These are phyloP conservation scores for Jacaranda mimosifolia DNA, from an alignment of 257 asterid species.

Conservation along the genomic window DNA sequence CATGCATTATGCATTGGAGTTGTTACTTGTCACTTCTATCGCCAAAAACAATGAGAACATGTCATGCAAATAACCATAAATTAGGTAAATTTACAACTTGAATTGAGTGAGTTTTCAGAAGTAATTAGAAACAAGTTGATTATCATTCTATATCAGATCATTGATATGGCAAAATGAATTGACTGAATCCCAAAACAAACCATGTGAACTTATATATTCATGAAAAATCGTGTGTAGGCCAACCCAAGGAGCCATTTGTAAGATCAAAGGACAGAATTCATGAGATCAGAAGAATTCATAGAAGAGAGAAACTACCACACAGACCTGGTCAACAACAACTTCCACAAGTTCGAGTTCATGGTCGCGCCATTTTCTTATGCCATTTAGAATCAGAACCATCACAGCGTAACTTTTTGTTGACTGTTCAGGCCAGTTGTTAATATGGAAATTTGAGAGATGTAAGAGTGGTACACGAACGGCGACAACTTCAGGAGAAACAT, in stretches of 20 bases:
- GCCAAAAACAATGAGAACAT: not conserved
- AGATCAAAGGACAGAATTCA: not conserved
- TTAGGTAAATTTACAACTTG: not conserved
- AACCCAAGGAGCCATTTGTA: not conserved
- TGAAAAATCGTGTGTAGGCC: not conserved
- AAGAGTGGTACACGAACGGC: conserved; percentile 83
- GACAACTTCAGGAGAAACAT: conserved; percentile 63
- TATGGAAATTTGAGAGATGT: conserved; percentile 69
- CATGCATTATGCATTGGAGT: not conserved
- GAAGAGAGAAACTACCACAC: conserved; percentile 12
- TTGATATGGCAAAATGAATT: not conserved
- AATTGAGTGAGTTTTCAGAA: not conserved
- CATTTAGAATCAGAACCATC: conserved; percentile 74
- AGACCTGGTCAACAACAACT: conserved; percentile 85
- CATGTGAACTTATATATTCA: not conserved
- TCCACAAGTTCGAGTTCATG: conserved; percentile 85
- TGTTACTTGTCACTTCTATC: not conserved
- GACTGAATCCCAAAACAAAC: not conserved
- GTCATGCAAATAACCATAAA: not conserved
- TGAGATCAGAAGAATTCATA: not conserved
- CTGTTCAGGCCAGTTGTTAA: conserved; percentile 63
- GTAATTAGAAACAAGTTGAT: not conserved
- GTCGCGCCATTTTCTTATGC: conserved; percentile 74
- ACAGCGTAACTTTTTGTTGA: conserved; percentile 72
- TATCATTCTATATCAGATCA: not conserved